Conservation (phyloP, 177 flowering plant species). For the Tripterygium wilfordii region DNA sequence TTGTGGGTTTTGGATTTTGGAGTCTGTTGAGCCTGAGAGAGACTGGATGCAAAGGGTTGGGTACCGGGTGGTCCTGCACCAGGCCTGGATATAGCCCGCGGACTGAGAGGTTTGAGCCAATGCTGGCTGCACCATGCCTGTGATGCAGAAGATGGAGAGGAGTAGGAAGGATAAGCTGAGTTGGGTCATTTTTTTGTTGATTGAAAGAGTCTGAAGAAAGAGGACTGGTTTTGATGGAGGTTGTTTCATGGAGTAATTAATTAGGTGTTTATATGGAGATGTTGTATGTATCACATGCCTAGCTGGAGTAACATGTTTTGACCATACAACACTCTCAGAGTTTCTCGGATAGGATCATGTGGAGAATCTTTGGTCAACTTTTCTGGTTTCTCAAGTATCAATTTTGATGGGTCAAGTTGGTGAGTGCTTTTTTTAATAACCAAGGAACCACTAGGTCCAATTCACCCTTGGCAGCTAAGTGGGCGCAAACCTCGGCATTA, state of each 20-base stretch:
- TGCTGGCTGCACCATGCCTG: conserved; percentile 4
- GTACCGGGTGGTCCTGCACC: conserved; percentile 32
- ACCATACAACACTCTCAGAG: background rate
- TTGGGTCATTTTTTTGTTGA: conserved; percentile 17
- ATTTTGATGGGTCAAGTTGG: background rate
- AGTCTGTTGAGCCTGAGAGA: conserved; percentile 17
- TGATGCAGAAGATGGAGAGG: conserved; percentile 8
- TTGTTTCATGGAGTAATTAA: no score
- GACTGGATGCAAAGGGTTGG: conserved; percentile 22
- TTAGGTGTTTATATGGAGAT: conserved; percentile 1
- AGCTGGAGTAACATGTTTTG: no score
- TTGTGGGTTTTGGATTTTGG: conserved; percentile 15
- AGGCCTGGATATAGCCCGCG: conserved; percentile 21
- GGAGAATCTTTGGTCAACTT: background rate
- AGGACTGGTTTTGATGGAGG: no score
- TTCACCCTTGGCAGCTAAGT: no score
- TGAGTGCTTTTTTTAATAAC: no score
- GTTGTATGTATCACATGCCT: background rate
- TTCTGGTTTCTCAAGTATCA: background rate
- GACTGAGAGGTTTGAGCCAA: conserved; percentile 2
- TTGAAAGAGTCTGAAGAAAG: no score
- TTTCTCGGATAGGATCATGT: background rate
- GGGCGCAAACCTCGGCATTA: no score
- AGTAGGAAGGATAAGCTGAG: conserved; percentile 7
- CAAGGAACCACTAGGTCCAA: no score